A percentile compares a stretch with the other conserved stretches of the same genome.
These are phyloP conservation scores for Sordariomycetes sp. DNA, from an alignment of 2,329 filamentous ascomycete species.

Conservation along the genomic window DNA sequence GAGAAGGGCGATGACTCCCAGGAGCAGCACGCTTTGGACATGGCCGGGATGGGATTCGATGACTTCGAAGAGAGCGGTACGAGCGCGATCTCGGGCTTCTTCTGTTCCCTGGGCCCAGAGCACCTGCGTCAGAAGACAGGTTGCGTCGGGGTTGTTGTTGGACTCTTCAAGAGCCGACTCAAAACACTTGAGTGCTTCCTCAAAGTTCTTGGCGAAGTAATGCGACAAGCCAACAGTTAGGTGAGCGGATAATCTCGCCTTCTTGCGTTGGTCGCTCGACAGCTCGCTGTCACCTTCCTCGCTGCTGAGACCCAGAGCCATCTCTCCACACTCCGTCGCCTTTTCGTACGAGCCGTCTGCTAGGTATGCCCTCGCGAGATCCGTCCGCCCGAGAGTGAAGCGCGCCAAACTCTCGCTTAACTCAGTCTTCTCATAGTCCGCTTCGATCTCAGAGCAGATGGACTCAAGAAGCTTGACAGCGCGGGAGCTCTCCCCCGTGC, in stretches of 20 bases:
- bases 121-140: conserved; percentile 82
- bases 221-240: conserved; percentile 77
- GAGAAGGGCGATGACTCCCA: conserved; percentile 76
- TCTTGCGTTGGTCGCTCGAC: conserved; percentile 53
- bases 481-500: conserved; percentile 57
- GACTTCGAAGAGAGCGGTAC: conserved; percentile 70
- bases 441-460: conserved; percentile 64
- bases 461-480: conserved; percentile 56
- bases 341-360: conserved; percentile 54
- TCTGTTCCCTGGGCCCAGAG: conserved; percentile 83
- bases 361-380: conserved; percentile 77
- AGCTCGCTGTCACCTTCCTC: conserved; percentile 63
- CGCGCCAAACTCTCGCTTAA: conserved; percentile 62
- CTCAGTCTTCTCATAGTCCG: conserved; percentile 77
- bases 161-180: conserved; percentile 72
- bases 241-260: conserved; percentile 73
- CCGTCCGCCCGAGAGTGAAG: conserved; percentile 77
- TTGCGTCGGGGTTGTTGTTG: conserved; percentile 66
- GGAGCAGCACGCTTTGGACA: conserved; percentile 67
- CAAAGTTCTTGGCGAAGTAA: conserved; percentile 59
- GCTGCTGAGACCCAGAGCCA: conserved; percentile 67
- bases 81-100: conserved; percentile 64
- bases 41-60: conserved; percentile 69
- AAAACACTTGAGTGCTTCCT: conserved; percentile 70
- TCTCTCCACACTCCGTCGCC: conserved; percentile 73